Percentiles rank a stretch among this genome's conserved stretches.
These are phyloP conservation scores for Acmispon strigosus DNA, from an alignment of 306 rosid species.

Conservation along the genomic window DNA sequence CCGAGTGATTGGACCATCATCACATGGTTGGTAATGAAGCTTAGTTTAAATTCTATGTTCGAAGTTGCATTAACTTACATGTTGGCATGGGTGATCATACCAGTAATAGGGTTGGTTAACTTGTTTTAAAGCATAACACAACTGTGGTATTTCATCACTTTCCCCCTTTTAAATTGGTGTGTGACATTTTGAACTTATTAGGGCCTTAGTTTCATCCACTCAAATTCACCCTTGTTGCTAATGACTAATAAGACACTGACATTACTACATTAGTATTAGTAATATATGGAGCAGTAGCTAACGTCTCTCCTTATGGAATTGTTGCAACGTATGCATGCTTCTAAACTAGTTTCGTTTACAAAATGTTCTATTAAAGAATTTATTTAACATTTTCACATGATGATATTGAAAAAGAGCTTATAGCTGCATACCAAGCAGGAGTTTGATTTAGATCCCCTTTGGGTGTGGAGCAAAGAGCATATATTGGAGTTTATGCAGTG, in stretches of 20 bases:
- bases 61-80: background rate
- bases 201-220: background rate
- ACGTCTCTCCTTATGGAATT: background rate
- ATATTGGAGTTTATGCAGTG: too few species aligned
- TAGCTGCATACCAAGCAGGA: background rate
- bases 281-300: background rate
- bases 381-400: background rate
- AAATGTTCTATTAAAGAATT: conserved; percentile 1
- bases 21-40: conserved; percentile 50
- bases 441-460: background rate
- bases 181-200: conserved; percentile 3
- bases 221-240: background rate
- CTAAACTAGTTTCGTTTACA: background rate
- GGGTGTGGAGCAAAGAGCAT: too few species aligned
- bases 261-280: background rate
- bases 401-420: background rate
- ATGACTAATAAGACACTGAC: background rate
- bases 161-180: background rate
- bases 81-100: background rate
- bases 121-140: background rate
- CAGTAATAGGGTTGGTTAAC: background rate
- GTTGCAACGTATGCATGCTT: conserved; percentile 7
- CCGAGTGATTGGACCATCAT: conserved; percentile 59
- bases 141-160: background rate
- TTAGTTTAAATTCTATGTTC: conserved; percentile 13